A percentile compares a stretch with the other conserved stretches of the same genome.
Conservation (phyloP, 192 early-diverging fungal genomes). For the Backusella macrospora region DNA sequence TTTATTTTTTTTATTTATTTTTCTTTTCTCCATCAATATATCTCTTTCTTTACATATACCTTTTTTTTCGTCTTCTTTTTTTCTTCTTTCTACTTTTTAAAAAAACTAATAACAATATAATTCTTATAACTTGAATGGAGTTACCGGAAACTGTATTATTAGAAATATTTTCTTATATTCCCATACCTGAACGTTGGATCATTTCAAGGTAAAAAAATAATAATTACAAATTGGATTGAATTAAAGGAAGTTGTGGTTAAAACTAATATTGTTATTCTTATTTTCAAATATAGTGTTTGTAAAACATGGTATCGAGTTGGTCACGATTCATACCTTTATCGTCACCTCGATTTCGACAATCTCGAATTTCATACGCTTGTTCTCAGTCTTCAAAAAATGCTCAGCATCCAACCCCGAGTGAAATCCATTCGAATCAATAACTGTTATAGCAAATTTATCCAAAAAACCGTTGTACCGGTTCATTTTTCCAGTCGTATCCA, state of each 20-base stretch:
- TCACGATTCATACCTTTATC: conserved; percentile 44
- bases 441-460: conserved; percentile 49
- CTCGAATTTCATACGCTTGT: conserved; percentile 50
- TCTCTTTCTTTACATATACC: not conserved
- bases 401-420: conserved; percentile 38
- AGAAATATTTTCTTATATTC: conserved; percentile 20
- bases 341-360: conserved; percentile 43
- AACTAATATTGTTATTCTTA: no score
- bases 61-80: not conserved
- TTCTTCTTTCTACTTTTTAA: not conserved
- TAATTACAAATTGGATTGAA: no score
- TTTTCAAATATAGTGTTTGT: conserved; percentile 20
- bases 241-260: no score
- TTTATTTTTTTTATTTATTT: not conserved
- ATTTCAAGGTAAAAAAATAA: conserved; percentile 21
- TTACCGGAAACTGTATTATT: conserved; percentile 15
- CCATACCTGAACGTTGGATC: conserved; percentile 13
- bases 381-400: conserved; percentile 38
- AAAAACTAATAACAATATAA: not conserved
- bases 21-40: not conserved
- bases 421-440: conserved; percentile 39
- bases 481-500: conserved; percentile 35
- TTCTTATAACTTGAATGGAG: not conserved
- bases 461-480: conserved; percentile 46
- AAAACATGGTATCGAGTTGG: conserved; percentile 41